A percentile compares a stretch with the other conserved stretches of the same genome.
Evolutionary conservation across 2,329 filamentous ascomycete genomes (phyloP).

Genomic region (Coniochaeta hoffmannii): DNA sequence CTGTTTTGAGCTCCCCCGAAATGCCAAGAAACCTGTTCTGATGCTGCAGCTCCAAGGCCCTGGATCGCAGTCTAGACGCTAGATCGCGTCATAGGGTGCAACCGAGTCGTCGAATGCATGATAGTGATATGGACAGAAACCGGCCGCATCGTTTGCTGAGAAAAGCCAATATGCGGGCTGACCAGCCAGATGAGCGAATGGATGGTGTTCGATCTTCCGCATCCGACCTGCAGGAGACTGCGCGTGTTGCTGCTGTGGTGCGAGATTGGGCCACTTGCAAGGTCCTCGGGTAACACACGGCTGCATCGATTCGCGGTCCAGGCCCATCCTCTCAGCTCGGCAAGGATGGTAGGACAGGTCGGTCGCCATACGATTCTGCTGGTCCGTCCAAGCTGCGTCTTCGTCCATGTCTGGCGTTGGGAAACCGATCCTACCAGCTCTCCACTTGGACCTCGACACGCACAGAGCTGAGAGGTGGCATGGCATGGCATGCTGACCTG

Average conservation of each 20-base stretch:
- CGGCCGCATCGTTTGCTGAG: no score
- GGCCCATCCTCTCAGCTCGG: background rate
- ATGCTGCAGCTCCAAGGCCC: background rate
- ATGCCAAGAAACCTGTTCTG: conserved; percentile 4
- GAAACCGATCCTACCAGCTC: no score
- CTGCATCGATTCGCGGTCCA: background rate
- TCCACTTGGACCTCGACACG: no score
- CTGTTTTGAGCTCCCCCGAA: background rate
- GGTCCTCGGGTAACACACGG: background rate
- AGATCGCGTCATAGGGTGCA: background rate
- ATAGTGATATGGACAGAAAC: no score
- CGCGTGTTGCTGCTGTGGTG: background rate
- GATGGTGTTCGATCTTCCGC: background rate
- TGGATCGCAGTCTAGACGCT: background rate
- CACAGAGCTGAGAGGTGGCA: no score
- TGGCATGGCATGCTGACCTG: background rate
- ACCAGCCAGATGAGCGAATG: background rate
- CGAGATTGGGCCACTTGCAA: background rate
- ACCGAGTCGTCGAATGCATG: background rate
- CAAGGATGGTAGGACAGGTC: background rate
- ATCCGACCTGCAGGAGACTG: background rate
- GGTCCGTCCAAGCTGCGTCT: no score
- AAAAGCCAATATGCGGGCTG: background rate
- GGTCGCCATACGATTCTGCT: no score
- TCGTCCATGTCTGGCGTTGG: background rate